Evolutionary conservation across 495 filamentous ascomycete genomes (phyloP).

Genomic region (Neurospora sp.): DNA sequence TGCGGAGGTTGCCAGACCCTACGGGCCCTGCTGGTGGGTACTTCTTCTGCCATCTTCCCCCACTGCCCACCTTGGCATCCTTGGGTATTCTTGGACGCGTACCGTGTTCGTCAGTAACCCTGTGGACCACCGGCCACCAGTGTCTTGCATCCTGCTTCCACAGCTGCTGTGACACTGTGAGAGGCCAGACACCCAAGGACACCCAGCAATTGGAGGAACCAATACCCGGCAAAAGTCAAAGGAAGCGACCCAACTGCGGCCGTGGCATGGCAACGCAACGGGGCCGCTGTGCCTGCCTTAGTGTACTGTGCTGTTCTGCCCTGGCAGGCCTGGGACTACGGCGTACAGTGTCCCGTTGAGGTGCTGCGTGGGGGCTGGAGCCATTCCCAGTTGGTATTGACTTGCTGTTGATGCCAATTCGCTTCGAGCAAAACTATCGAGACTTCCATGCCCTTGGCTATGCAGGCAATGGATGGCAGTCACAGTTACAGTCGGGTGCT

Average conservation of each 20-base stretch:
- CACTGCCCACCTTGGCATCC: too few relatives aligned
- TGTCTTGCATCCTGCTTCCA: background rate
- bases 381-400: background rate
- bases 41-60: too few relatives aligned
- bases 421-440: background rate
- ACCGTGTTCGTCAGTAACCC: background rate
- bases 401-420: background rate
- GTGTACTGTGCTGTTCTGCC: background rate
- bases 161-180: background rate
- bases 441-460: background rate
- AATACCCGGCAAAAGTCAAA: background rate
- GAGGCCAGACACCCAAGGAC: background rate
- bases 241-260: background rate
- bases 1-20: too few relatives aligned
- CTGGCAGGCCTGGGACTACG: background rate
- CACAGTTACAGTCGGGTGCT: background rate
- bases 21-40: too few relatives aligned
- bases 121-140: background rate
- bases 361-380: background rate
- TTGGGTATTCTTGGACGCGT: too few relatives aligned
- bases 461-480: background rate
- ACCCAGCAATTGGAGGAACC: background rate
- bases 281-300: background rate
- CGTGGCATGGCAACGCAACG: background rate
- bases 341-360: background rate